Evolutionary conservation across 2,329 filamentous ascomycete genomes (phyloP).

Genomic region (Paecilomyces variotii): DNA sequence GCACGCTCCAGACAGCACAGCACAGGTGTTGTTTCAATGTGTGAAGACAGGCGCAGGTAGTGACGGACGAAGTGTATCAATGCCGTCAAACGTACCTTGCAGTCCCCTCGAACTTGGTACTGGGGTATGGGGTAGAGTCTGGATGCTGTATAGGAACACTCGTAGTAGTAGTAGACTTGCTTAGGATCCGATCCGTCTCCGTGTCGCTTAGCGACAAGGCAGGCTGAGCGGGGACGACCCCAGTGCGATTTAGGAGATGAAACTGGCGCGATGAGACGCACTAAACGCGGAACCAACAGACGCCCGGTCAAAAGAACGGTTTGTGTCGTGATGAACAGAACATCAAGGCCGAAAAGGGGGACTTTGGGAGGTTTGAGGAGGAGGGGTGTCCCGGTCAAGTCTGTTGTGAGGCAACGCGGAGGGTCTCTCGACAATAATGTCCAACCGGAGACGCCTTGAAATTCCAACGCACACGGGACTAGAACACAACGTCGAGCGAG

Average conservation of each 20-base stretch:
- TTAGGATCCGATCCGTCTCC: constrained; percentile 20
- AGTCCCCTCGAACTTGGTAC: background rate
- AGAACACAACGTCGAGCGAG: background rate
- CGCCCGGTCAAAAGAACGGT: background rate
- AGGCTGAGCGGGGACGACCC: constrained; percentile 23
- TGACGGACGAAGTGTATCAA: constrained; percentile 5
- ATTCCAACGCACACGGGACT: background rate
- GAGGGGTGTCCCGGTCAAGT: background rate
- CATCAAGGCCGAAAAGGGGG: background rate
- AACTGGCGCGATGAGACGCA: constrained; percentile 1
- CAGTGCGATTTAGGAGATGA: background rate
- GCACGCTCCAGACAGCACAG: constrained; percentile 2
- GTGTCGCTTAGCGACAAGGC: constrained; percentile 33
- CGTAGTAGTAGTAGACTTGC: constrained; percentile 6
- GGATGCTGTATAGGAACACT: constrained; percentile 19
- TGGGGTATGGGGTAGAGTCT: constrained; percentile 1
- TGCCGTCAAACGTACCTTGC: constrained; percentile 1
- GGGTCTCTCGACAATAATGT: background rate
- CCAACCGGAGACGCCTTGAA: background rate
- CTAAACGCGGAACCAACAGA: background rate
- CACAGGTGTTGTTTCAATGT: constrained; percentile 4
- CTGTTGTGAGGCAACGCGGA: background rate
- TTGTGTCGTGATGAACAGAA: background rate
- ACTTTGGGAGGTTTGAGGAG: background rate
- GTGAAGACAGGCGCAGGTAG: constrained; percentile 10